Conservation (phyloP, 495 filamentous ascomycete genomes). For the Thermochaetoides thermophila region DNA sequence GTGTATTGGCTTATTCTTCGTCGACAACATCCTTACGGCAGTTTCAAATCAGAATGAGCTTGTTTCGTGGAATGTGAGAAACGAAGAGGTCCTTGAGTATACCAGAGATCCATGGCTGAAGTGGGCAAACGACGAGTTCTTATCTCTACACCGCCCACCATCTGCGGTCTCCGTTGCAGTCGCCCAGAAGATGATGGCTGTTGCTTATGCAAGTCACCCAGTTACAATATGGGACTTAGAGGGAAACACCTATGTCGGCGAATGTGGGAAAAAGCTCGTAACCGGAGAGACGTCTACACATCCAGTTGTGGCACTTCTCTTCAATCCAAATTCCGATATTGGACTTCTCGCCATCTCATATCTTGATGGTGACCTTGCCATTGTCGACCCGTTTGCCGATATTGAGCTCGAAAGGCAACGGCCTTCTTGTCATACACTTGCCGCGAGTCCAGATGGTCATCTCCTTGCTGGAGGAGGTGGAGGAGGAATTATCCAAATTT, state of each 20-base stretch:
- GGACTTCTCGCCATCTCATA: background rate
- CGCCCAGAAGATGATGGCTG: background rate
- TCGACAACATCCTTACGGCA: background rate
- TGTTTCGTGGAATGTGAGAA: background rate
- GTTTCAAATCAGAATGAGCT: background rate
- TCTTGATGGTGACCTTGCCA: constrained; percentile 1
- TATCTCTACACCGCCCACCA: background rate
- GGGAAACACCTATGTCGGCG: constrained; percentile 13
- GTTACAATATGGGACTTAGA: constrained; percentile 6
- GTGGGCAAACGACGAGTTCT: background rate
- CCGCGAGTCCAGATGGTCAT: constrained; percentile 15
- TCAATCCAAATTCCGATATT: constrained; percentile 1
- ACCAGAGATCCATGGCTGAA: background rate
- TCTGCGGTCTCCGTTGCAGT: background rate
- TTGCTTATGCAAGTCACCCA: constrained; percentile 2
- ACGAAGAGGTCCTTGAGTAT: background rate
- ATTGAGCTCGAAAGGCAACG: constrained; percentile 2
- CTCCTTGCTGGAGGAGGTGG: constrained; percentile 11
- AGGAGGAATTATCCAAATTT: constrained; percentile 14
- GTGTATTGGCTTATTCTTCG: background rate
- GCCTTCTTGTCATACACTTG: constrained; percentile 11
- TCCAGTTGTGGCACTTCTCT: background rate
- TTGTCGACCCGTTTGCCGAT: constrained; percentile 6
- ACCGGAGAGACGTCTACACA: constrained; percentile 6
- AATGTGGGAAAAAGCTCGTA: constrained; percentile 14